phyloP scores from a whole-genome alignment of 75 land plant species.

The Selaginella tamariscina region DNA sequence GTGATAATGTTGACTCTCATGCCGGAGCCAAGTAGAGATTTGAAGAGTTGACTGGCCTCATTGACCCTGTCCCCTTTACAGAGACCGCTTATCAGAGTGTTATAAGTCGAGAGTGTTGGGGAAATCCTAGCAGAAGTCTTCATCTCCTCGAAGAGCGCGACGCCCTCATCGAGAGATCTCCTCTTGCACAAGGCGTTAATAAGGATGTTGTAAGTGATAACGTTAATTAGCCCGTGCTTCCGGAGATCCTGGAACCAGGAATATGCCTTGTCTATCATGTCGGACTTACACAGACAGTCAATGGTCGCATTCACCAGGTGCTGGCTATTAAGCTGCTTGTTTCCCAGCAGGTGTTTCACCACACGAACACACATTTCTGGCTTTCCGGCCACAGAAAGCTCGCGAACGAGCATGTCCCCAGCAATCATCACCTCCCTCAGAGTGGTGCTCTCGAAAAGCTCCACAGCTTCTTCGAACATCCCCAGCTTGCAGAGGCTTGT shows the following conservation, averaged over 20 bases:
- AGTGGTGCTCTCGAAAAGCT: background rate
- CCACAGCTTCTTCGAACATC: background rate
- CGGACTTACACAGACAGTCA: background rate
- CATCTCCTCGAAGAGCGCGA: background rate
- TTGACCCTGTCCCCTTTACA: background rate
- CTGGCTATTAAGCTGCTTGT: background rate
- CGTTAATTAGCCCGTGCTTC: background rate
- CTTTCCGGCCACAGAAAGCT: background rate
- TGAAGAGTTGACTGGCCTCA: background rate
- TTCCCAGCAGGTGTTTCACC: background rate
- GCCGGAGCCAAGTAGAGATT: background rate
- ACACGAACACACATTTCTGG: background rate
- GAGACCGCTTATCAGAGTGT: background rate
- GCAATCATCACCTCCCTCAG: background rate
- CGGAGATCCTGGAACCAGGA: background rate
- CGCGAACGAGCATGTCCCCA: background rate
- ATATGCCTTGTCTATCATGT: background rate
- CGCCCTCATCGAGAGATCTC: background rate
- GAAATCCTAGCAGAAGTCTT: background rate
- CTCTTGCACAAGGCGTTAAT: constrained; percentile 3
- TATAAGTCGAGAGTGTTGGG: background rate
- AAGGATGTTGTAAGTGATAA: background rate
- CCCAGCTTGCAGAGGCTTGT: background rate
- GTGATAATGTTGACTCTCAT: background rate
- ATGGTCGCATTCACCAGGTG: background rate